phyloP scores from a whole-genome alignment of 176 grass and related monocot genomes.

The Musa schizocarpa region DNA sequence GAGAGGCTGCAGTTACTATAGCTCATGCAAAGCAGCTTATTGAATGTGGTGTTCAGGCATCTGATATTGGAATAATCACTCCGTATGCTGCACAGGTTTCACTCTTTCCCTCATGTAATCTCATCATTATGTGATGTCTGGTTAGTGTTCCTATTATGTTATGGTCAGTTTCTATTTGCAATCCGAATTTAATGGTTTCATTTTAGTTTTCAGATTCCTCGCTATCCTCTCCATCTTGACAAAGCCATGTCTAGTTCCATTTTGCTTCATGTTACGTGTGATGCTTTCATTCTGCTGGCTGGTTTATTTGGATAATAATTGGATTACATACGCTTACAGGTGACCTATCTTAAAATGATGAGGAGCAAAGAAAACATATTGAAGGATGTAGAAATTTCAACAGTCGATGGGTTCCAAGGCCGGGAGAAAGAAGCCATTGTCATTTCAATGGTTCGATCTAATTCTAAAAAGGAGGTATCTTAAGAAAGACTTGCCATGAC shows the following conservation, averaged over 20 bases:
- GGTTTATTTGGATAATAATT: neutral
- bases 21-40: slow-evolving; percentile 86
- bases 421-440: slow-evolving; percentile 94
- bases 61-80: slow-evolving; percentile 93
- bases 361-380: slow-evolving; percentile 70
- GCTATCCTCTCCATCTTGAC: neutral
- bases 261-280: slow-evolving; percentile 2
- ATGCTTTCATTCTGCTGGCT: neutral
- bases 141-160: neutral
- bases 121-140: slow-evolving; percentile 1
- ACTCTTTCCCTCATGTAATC: slow-evolving; percentile 14
- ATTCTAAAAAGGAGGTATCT: slow-evolving; percentile 80
- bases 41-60: slow-evolving; percentile 67
- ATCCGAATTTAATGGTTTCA: neutral
- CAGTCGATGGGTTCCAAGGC: slow-evolving; percentile 95
- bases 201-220: neutral
- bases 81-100: slow-evolving; percentile 91
- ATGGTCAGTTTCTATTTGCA: no score
- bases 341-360: slow-evolving; percentile 69
- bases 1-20: slow-evolving; percentile 72
- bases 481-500: neutral
- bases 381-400: slow-evolving; percentile 90
- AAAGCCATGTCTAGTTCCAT: neutral
- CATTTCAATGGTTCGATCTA: slow-evolving; percentile 93
- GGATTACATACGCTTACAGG: slow-evolving; percentile 29